phyloP scores from a whole-genome alignment of 768 basidiomycete species.

The Pisolithus microcarpus region DNA sequence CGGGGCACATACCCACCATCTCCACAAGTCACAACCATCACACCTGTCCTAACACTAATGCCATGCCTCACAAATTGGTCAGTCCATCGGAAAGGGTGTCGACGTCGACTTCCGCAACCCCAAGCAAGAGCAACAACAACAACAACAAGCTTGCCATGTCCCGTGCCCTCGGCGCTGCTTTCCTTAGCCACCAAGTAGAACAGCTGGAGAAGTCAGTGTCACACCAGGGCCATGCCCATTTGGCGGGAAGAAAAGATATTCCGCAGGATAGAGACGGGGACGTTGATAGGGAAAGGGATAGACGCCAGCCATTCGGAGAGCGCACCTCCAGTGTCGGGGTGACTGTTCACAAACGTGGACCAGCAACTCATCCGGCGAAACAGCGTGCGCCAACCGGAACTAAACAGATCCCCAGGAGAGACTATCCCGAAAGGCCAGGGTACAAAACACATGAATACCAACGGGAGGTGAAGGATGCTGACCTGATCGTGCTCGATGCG shows the following conservation, averaged over 20 bases:
- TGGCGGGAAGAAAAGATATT: neutral
- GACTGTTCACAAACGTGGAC: constrained; percentile 33
- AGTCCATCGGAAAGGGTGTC: neutral
- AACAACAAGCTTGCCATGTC: constrained; percentile 72
- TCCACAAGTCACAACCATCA: neutral
- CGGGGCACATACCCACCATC: neutral
- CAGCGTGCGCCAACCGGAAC: constrained; percentile 15
- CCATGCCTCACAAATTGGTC: neutral
- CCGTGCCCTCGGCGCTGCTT: constrained; percentile 79
- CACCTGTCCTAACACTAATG: neutral
- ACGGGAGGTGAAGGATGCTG: constrained; percentile 50
- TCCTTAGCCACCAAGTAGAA: constrained; percentile 81
- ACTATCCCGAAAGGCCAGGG: constrained; percentile 13
- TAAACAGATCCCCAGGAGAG: constrained; percentile 18
- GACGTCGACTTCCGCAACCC: neutral
- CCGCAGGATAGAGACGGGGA: neutral
- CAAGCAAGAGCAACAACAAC: neutral
- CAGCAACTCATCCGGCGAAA: constrained; percentile 14
- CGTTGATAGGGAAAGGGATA: neutral
- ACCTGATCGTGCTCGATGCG: constrained; percentile 72
- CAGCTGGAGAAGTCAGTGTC: constrained; percentile 75
- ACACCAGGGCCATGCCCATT: constrained; percentile 9
- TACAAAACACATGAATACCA: constrained; percentile 23
- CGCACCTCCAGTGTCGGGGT: constrained; percentile 56
- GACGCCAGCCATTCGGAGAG: constrained; percentile 21